phyloP scores from a whole-genome alignment of 106 monocot species.

The Dendrobium chrysotoxum region DNA sequence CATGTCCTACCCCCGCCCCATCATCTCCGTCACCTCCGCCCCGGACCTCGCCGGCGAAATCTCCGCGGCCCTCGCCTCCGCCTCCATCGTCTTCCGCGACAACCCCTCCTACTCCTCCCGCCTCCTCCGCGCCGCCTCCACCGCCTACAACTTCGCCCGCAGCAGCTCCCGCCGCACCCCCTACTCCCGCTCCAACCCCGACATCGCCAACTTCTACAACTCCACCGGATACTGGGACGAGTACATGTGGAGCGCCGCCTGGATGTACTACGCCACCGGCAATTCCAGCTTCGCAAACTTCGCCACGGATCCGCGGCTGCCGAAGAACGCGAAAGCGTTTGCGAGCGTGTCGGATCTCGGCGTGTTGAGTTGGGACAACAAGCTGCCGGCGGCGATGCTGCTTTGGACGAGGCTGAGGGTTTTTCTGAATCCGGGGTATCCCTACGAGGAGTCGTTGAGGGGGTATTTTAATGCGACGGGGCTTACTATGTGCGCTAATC shows the following conservation, averaged over 20 bases:
- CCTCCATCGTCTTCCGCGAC: constrained; percentile 84
- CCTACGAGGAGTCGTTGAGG: constrained; percentile 71
- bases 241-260: constrained; percentile 86
- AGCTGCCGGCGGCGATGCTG: constrained; percentile 74
- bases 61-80: constrained; percentile 76
- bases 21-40: constrained; percentile 21
- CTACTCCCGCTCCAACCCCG: constrained; percentile 35
- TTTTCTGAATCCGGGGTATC: constrained; percentile 84
- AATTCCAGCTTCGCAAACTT: constrained; percentile 51
- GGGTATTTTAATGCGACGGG: constrained; percentile 49
- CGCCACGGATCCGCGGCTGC: constrained; percentile 50
- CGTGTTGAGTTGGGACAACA: constrained; percentile 97
- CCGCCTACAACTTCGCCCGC: constrained; percentile 70
- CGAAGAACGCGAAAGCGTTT: constrained; percentile 56
- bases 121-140: constrained; percentile 46
- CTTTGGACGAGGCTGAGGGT: constrained; percentile 69
- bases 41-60: constrained; percentile 77
- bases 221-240: constrained; percentile 90
- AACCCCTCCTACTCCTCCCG: constrained; percentile 54
- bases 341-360: constrained; percentile 31
- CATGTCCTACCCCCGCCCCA: constrained; percentile 59
- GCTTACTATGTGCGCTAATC: constrained; percentile 50
- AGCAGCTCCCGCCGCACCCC: constrained; percentile 7
- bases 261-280: constrained; percentile 93
- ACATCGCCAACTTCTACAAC: constrained; percentile 63